These are phyloP conservation scores for Erysiphe pulchra DNA, from an alignment of 2,329 filamentous ascomycete species.

Conservation along the genomic window DNA sequence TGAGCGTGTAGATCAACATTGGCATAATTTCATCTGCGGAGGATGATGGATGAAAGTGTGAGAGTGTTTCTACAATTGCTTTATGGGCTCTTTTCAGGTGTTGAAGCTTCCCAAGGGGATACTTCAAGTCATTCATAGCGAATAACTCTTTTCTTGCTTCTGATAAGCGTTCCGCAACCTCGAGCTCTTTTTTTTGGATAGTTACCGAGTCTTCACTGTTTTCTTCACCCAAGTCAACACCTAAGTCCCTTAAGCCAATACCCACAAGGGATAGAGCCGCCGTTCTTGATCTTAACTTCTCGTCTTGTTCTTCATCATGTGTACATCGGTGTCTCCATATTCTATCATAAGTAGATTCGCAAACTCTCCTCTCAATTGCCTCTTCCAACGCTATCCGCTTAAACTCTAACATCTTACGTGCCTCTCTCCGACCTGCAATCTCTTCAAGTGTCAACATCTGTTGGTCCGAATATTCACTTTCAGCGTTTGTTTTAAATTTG, in stretches of 20 bases:
- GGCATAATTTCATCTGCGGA: constrained; percentile 95
- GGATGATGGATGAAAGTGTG: constrained; percentile 45
- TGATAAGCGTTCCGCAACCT: constrained; percentile 48
- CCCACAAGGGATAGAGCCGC: constrained; percentile 76
- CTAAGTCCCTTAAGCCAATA: constrained; percentile 66
- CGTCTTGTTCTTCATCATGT: constrained; percentile 82
- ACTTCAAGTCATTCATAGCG: constrained; percentile 66
- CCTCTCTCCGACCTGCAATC: constrained; percentile 53
- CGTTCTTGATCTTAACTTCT: constrained; percentile 81
- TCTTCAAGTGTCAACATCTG: constrained; percentile 85
- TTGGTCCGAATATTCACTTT: constrained; percentile 24
- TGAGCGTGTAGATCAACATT: constrained; percentile 85
- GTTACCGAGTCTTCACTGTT: constrained; percentile 25
- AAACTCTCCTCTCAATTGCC: constrained; percentile 65
- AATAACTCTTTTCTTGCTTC: constrained; percentile 45
- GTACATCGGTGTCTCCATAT: constrained; percentile 83
- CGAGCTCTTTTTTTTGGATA: constrained; percentile 31
- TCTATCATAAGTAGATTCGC: constrained; percentile 61
- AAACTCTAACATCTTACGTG: constrained; percentile 49
- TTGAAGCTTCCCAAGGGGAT: constrained; percentile 75
- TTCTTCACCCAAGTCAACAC: constrained; percentile 41
- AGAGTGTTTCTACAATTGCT: constrained; percentile 69
- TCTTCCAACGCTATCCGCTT: constrained; percentile 64
- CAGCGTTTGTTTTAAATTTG: constrained; percentile 27
- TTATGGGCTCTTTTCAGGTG: constrained; percentile 76